These are phyloP conservation scores for Trichosporon faecale DNA, from an alignment of 1,284 basidiomycete genomes.

Conservation along the genomic window DNA sequence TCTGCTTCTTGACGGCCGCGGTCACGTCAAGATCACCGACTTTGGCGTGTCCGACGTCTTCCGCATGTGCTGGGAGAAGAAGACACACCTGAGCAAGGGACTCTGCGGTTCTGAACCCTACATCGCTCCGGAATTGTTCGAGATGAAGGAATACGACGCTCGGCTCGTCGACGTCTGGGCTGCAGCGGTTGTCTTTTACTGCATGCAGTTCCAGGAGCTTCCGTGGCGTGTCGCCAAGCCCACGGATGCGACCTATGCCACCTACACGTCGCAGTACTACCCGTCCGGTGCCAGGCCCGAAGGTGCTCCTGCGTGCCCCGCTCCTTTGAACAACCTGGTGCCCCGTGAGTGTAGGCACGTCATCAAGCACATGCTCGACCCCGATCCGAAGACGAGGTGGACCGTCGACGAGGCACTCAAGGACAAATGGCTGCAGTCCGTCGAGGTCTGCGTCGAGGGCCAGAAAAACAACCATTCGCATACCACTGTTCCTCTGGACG, in stretches of 20 bases:
- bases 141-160: constrained; percentile 96
- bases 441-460: constrained; percentile 59
- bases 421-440: constrained; percentile 75
- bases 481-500: constrained; percentile 41
- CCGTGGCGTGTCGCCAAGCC: constrained; percentile 94
- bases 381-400: constrained; percentile 76
- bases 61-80: constrained; percentile 95
- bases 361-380: constrained; percentile 93
- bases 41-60: constrained; percentile 99
- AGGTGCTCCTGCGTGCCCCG: constrained; percentile 33
- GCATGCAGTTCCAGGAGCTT: constrained; percentile 92
- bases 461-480: constrained; percentile 43
- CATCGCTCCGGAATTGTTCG: constrained; percentile 96
- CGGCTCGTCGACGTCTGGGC: constrained; percentile 98
- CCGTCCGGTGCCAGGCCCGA: constrained; percentile 32
- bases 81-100: constrained; percentile 94
- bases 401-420: constrained; percentile 79
- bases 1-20: constrained; percentile 84
- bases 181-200: constrained; percentile 94
- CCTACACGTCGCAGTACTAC: constrained; percentile 69
- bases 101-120: constrained; percentile 97
- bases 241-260: constrained; percentile 75
- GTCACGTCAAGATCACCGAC: constrained; percentile 98
- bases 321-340: constrained; percentile 72
- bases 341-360: constrained; percentile 80